Evolutionary conservation across 2,329 filamentous ascomycete species (phyloP), one percentile per base, ranked within the genome.

Genomic region (Verticillium longisporum): DNA sequence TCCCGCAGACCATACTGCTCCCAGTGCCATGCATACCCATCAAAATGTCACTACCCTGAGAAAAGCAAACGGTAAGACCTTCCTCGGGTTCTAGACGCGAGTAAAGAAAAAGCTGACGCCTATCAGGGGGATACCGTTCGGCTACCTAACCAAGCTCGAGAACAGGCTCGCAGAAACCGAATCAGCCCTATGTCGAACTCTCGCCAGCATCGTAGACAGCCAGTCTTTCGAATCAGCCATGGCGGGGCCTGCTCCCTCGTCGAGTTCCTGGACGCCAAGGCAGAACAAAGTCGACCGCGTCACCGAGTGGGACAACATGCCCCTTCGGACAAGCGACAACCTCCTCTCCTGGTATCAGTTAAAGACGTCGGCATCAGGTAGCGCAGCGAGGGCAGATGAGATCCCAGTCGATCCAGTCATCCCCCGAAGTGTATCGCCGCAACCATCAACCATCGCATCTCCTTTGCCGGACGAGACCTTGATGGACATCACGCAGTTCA

Each of bases 121-220:
- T 6, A 11, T 41, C 6, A 75, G 73, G 57, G 73, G 70, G 33
- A 70, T 73, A 37, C 77, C 72, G 0, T 67, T 72, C 11, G 76
- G 76, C 0, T 78, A 77, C 53, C 71, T 78, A 5, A 74, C 70
- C 3, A 70, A 69, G 18, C 57, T 78, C 3, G 76, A 78, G 59
- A 69, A 71, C 2, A 71, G 76, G 1, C 69, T 78, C 1, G 66
- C 65, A 1, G 72, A 72, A 32, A 74, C 70, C 0, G 70, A 71
- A 65, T 61, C 67, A n/a, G 69, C 69, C 2, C 66, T 73, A 0
- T 69, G 68, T 18, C 62, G 60, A 13, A 64, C 70, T 0, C 60
- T 73, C 2, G 61, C 56, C 2, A 55, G 57, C 6, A 4, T 58
- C 3, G 38, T 59, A 9, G 53, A 60, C n/a, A 31, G 45, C 26